Evolutionary conservation across 2,329 filamentous ascomycete genomes (phyloP), one percentile per base, ranked within the genome.

Genomic region (Fusarium sp.): DNA sequence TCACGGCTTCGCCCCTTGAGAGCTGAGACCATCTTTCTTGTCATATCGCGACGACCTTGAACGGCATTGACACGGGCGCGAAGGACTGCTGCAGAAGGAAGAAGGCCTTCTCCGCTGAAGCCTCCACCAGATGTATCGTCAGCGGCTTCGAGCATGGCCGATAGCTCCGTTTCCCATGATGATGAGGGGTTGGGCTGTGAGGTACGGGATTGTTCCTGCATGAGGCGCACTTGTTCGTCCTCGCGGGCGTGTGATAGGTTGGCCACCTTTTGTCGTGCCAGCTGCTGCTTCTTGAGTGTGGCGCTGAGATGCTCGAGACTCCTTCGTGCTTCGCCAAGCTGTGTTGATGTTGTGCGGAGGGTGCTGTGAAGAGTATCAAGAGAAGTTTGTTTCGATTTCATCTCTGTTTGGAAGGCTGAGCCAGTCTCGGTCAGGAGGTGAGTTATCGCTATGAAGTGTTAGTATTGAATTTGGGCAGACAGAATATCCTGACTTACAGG

Each of bases 311-410:
- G 87, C 69, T 97, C 93, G 4, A 97, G 85, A 24, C 88, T 89
- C 65, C 92, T 91, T 64, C 94, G 91, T 64, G 95, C 93, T 64
- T 95, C 93, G 74, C 93, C 92, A 35, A 98, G 89, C 70, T 93
- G 90, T 22, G 92, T 89, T 2, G 95, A 96, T 2, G 94, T 92
- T 66, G 94, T 92, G 58, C 94, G 93, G 61, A 99, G 92, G 29
- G 93, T 92, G 47, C 90, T 87, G 82, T 98, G 96, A 38, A 97
- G 91, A 18, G 91, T 88, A 79, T 98, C 95, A 63, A 98, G 92
- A 34, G 92, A 89, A 59, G 92, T 88, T 84, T 98, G 95, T 80
- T 98, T 98, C 52, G 92, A 88, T 76, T 92, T 93, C 72, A 98
- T 90, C 81, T 96, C 94, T 58, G 91, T 87, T 65, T 94, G 92